Base-by-base conservation (phyloP, 2,329 filamentous ascomycete species). In the Ramularia collo-cygni region DNA sequence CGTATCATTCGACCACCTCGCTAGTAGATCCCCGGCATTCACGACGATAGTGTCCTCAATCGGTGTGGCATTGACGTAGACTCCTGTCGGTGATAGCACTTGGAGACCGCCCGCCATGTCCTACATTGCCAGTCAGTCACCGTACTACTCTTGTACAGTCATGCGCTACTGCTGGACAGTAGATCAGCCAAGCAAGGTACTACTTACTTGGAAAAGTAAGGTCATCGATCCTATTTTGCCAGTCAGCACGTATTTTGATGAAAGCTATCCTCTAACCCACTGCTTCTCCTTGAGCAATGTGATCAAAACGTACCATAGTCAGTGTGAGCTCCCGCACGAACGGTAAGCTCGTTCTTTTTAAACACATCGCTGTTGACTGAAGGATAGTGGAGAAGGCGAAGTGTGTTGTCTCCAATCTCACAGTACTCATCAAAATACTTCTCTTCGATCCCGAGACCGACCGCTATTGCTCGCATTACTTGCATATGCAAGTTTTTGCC, bases 21-120 rank as follows among this genome's bases (percentile, higher is more conserved):
- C 82, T 35, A 95, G 68, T 51, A 95, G 61, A 59, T 95, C 89
- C 1, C 88, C 89, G 0, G 88, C 88, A 56, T 95, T 95, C 49
- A 95, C 76, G 8, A 95, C 85, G 28, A 92, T 82, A 0, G 86
- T 88, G 39, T 79, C 81, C 26, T 79, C 71, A 44, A 94, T 90
- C 0, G 89, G 88, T 5, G 77, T 86, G 1, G 85, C 89, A 56
- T 95, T 78, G 28, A 95, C 79, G 55, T 89, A 95, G 28, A 55
- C 54, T 2, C 85, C 85, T 28, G 76, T 81, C 0, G 87, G 86
- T 35, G 79, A 83, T 54, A 78, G 74, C 3, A 79, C 76, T 53
- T 80, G 75, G 18, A 80, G 58, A 0, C 76, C 76, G 2, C 76
- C 76, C 8, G 71, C 66, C 28, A 63, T 58, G 56, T 79, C 76